Conservation (phyloP, 495 filamentous ascomycete species). For the Lentithecium fluviatile region DNA sequence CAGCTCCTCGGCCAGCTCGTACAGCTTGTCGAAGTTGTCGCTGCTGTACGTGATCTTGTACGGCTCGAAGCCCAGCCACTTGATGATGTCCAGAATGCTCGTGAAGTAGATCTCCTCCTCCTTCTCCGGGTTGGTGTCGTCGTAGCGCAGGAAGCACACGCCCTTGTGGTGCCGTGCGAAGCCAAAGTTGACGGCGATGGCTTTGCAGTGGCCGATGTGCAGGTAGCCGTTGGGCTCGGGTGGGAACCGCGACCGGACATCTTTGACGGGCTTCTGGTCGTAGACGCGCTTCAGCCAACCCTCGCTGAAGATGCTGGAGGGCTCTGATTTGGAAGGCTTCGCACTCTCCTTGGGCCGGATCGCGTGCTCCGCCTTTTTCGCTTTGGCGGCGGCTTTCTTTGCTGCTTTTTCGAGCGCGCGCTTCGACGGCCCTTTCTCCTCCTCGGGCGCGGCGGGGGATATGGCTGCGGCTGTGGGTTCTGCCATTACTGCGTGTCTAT, state of each 20-base stretch:
- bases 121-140: slow-evolving; percentile 50
- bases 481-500: neutral
- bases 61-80: slow-evolving; percentile 49
- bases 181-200: slow-evolving; percentile 96
- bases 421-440: slow-evolving; percentile 40
- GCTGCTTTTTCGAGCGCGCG: slow-evolving; percentile 36
- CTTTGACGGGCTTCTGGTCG: slow-evolving; percentile 66
- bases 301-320: slow-evolving; percentile 76
- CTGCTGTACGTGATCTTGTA: slow-evolving; percentile 72
- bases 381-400: slow-evolving; percentile 41
- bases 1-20: slow-evolving; percentile 83
- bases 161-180: slow-evolving; percentile 87
- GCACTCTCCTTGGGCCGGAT: slow-evolving; percentile 32
- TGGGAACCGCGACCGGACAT: slow-evolving; percentile 79
- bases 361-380: slow-evolving; percentile 39
- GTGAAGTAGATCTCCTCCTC: slow-evolving; percentile 49
- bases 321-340: slow-evolving; percentile 36
- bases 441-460: slow-evolving; percentile 5
- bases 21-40: slow-evolving; percentile 84
- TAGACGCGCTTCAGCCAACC: slow-evolving; percentile 82
- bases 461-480: neutral
- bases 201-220: slow-evolving; percentile 91
- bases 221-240: slow-evolving; percentile 84
- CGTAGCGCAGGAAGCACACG: slow-evolving; percentile 54
- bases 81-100: slow-evolving; percentile 46